Conservation (phyloP, 176 grass and related monocot genomes). For the Cenchrus purpureus region DNA sequence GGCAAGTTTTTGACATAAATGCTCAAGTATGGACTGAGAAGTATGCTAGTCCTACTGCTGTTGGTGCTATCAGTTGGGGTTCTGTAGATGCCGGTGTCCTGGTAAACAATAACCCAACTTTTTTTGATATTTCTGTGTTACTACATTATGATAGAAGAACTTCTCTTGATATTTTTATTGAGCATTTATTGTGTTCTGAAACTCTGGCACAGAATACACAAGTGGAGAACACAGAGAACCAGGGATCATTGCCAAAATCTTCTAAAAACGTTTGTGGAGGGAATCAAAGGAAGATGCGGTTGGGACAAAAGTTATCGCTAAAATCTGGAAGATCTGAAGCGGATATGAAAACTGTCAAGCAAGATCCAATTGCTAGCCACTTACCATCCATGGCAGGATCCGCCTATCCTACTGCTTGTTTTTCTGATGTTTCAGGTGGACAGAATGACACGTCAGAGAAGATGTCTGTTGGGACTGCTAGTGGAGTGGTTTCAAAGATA, state of each 20-base stretch:
- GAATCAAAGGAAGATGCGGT: conserved; percentile 55
- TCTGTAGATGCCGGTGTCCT: conserved; percentile 34
- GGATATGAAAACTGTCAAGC: conserved; percentile 37
- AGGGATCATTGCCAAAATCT: conserved; percentile 29
- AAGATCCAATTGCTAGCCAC: conserved; percentile 30
- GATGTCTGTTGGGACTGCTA: conserved; percentile 23
- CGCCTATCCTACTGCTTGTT: conserved; percentile 23
- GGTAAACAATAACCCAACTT: conserved; percentile 35
- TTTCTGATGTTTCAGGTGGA: conserved; percentile 46
- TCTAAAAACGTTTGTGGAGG: conserved; percentile 41
- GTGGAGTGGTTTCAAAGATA: conserved; percentile 38
- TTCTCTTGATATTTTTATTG: conserved; percentile 10
- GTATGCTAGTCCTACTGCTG: conserved; percentile 67
- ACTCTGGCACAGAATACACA: conserved; percentile 43
- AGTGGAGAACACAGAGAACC: conserved; percentile 44
- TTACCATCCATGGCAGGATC: conserved; percentile 10
- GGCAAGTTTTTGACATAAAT: conserved; percentile 75
- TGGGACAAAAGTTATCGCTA: conserved; percentile 53
- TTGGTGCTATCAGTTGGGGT: conserved; percentile 44
- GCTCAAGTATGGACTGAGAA: conserved; percentile 72
- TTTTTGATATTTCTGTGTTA: conserved; percentile 3
- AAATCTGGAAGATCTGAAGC: conserved; percentile 48
- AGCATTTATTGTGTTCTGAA: conserved; percentile 14
- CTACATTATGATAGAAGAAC: neutral
- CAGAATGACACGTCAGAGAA: conserved; percentile 26